Evolutionary conservation across 2,329 filamentous ascomycete species (phyloP).

Genomic region (Cladophialophora immunda): DNA sequence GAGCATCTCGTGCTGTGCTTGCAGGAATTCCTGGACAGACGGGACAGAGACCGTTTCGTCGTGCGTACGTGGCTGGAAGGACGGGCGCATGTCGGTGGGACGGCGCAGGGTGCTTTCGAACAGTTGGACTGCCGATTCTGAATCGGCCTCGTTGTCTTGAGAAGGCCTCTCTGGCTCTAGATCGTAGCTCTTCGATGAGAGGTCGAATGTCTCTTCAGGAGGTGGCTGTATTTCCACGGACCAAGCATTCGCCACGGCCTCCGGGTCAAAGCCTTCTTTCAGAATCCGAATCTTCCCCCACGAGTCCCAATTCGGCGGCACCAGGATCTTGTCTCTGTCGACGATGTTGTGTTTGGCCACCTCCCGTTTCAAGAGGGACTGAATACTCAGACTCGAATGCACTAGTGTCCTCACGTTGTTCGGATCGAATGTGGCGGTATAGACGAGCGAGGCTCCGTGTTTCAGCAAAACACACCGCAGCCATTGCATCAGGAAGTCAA

Average conservation of each 20-base stretch:
- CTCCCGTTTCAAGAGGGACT: conserved; percentile 79
- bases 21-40: conserved; percentile 80
- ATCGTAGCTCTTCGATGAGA: conserved; percentile 34
- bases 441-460: conserved; percentile 86
- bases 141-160: conserved; percentile 35
- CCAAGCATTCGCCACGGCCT: conserved; percentile 85
- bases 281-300: conserved; percentile 97
- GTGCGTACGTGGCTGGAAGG: conserved; percentile 50
- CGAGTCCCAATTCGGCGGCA: conserved; percentile 97
- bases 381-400: conserved; percentile 86
- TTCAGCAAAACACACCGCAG: conserved; percentile 88
- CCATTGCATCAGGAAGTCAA: conserved; percentile 94
- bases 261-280: conserved; percentile 90
- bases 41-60: conserved; percentile 62
- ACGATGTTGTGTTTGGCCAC: conserved; percentile 89
- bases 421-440: conserved; percentile 78
- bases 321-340: conserved; percentile 90
- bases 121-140: conserved; percentile 33
- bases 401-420: conserved; percentile 81
- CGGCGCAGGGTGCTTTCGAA: conserved; percentile 36
- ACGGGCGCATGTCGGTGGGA: conserved; percentile 26
- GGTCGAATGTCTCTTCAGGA: conserved; percentile 45
- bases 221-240: conserved; percentile 77
- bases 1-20: conserved; percentile 76
- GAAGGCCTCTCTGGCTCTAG: conserved; percentile 43